Base-by-base conservation (phyloP, 768 basidiomycete genomes). In the Mycena latifolia region DNA sequence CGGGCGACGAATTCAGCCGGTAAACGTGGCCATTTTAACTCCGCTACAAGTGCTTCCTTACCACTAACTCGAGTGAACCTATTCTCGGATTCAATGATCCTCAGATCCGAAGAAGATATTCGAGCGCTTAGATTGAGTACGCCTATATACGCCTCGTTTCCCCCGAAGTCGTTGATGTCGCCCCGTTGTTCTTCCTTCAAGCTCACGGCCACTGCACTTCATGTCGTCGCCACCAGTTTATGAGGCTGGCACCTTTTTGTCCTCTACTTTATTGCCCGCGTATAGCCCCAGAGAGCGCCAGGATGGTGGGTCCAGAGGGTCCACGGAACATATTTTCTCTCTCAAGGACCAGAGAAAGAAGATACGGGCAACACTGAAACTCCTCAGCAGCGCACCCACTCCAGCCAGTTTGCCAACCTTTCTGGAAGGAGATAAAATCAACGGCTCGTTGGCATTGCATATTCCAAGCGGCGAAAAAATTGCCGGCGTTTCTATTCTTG, bases 141-240 rank as follows among this genome's bases (percentile, higher is more conserved):
- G 25, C 22, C 25, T 25, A 12, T 45, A 39, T 43, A 46, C 45
- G 24, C 45, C 45, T 10, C 12, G 6, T 22, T 22, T n/a, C n/a
- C n/a, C n/a, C n/a, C n/a, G n/a, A n/a, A n/a, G n/a, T 25, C 45
- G 5, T 15, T 12, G 17, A 2, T 18, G 24, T 46, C 24, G 7
- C 24, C 25, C 6, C 2, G 5, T 2, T 43, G 18, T 10, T 18
- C 45, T 24, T 24, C 5, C 17, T 25, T 25, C 45, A 46, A n/a
- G n/a, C n/a, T n/a, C n/a, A n/a, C n/a, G n/a, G 10, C 20, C 20
- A 43, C 20, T 45, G 6, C n/a, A 3, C 11, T 22, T 3, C n/a
- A 69, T 69, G 60, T 35, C 54, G 17, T 55, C 55, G 15, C 63
- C 63, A 3, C 67, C 63, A 3, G 37, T 69, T 14, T 69, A 69